A percentile compares a stretch with the other conserved stretches of the same genome.
phyloP scores from a whole-genome alignment of 129 eudicot species.

The Mikania micrantha region DNA sequence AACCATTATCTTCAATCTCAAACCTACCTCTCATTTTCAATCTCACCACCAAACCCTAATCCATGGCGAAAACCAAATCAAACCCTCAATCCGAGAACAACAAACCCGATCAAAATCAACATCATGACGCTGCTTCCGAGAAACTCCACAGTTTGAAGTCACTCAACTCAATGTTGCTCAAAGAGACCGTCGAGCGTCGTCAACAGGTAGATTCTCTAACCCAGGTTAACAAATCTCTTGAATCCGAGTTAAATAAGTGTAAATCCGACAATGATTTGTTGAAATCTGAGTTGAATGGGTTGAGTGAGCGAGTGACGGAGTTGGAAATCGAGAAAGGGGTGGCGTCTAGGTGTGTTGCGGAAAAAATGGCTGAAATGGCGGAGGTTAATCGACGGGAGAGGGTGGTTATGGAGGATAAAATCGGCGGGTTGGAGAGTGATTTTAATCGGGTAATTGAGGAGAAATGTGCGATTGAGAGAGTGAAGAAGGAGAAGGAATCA shows the following conservation, averaged over 20 bases:
- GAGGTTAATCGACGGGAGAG: conserved; percentile 22
- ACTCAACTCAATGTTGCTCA: conserved; percentile 57
- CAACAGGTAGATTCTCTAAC: conserved; percentile 54
- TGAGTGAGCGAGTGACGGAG: conserved; percentile 32
- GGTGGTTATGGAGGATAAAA: conserved; percentile 15
- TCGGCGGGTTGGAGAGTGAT: conserved; percentile 32
- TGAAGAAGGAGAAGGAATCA: conserved; percentile 22
- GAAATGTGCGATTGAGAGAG: conserved; percentile 38
- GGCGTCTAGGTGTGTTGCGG: conserved; percentile 23
- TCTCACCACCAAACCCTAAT: conserved; percentile 17
- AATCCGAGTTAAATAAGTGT: conserved; percentile 49
- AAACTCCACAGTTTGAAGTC: conserved; percentile 54
- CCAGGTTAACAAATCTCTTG: conserved; percentile 34
- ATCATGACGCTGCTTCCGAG: conserved; percentile 32
- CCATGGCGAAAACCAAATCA: conserved; percentile 82
- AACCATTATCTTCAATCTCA: neutral
- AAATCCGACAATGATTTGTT: conserved; percentile 34
- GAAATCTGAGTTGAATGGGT: conserved; percentile 32
- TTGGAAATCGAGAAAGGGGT: conserved; percentile 42
- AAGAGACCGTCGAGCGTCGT: conserved; percentile 66
- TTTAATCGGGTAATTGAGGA: conserved; percentile 22
- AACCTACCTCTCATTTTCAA: conserved; percentile 32
- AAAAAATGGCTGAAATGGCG: conserved; percentile 24
- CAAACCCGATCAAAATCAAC: conserved; percentile 8
- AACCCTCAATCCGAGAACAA: conserved; percentile 27